Evolutionary conservation across 768 basidiomycete genomes (phyloP).

Genomic region (Artomyces pyxidatus): DNA sequence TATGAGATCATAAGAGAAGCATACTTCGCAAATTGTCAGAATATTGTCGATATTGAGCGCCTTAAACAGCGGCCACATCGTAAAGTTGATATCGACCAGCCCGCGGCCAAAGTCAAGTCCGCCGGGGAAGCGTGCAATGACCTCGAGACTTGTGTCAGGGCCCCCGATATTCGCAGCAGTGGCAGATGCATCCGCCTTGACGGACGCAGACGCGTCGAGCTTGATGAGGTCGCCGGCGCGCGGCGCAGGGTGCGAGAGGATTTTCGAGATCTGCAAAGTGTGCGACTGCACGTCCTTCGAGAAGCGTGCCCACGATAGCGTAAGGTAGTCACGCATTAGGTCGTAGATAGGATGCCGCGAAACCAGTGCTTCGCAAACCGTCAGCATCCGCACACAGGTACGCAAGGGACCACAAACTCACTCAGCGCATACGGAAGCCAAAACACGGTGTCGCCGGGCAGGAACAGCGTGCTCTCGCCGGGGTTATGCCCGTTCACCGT

Average conservation of each 20-base stretch:
- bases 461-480: conserved; percentile 82
- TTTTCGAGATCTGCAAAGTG: conserved; percentile 83
- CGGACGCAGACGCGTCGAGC: conserved; percentile 64
- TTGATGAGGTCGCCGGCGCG: conserved; percentile 82
- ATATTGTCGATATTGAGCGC: conserved; percentile 90
- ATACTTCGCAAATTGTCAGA: conserved; percentile 83
- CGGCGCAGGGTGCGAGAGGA: conserved; percentile 80
- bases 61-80: conserved; percentile 96
- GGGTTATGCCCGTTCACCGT: conserved; percentile 68
- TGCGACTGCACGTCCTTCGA: conserved; percentile 92
- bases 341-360: conserved; percentile 93
- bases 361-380: conserved; percentile 53
- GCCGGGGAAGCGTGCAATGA: conserved; percentile 87
- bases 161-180: conserved; percentile 19
- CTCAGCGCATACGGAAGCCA: conserved; percentile 93
- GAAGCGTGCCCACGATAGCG: conserved; percentile 92
- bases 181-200: conserved; percentile 44
- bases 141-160: conserved; percentile 55
- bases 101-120: conserved; percentile 89
- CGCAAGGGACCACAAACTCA: conserved; percentile 30
- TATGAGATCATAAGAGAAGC: conserved; percentile 6
- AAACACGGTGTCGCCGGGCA: conserved; percentile 85
- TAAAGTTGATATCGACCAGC: conserved; percentile 89
- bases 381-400: conserved; percentile 9
- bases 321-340: conserved; percentile 90